Percentiles rank a stretch among this genome's conserved stretches.
Conservation (phyloP, 108 stramenopile genomes). For the Cylindrotheca fusiformis region DNA sequence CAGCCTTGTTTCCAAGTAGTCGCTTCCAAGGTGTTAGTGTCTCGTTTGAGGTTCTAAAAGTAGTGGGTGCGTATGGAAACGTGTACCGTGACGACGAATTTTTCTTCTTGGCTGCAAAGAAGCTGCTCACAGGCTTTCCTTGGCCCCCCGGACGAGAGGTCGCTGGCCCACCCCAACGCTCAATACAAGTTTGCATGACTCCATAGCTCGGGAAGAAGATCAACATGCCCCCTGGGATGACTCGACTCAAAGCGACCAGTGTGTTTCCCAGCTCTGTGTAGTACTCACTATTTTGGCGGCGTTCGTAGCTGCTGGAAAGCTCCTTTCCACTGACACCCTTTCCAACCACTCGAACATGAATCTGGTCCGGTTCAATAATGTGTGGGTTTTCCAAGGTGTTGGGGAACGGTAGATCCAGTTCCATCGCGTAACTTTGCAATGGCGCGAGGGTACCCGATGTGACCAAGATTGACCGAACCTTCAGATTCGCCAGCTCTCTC, state of each 20-base stretch:
- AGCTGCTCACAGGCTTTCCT: slow-evolving; percentile 23
- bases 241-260: slow-evolving; percentile 66
- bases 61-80: slow-evolving; percentile 31
- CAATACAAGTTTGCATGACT: slow-evolving; percentile 80
- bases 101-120: slow-evolving; percentile 51
- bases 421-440: slow-evolving; percentile 83
- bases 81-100: slow-evolving; percentile 29
- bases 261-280: slow-evolving; percentile 90
- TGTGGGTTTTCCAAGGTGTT: slow-evolving; percentile 91
- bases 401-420: slow-evolving; percentile 89
- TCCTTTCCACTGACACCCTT: slow-evolving; percentile 77
- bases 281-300: slow-evolving; percentile 85
- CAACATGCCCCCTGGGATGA: slow-evolving; percentile 92
- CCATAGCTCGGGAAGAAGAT: slow-evolving; percentile 97
- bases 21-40: slow-evolving; percentile 70
- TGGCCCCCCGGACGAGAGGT: slow-evolving; percentile 19
- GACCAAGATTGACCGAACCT: slow-evolving; percentile 86
- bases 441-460: slow-evolving; percentile 97
- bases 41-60: slow-evolving; percentile 9
- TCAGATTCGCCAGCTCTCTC: slow-evolving; percentile 78
- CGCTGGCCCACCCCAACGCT: slow-evolving; percentile 75
- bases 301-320: slow-evolving; percentile 81
- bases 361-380: slow-evolving; percentile 85
- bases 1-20: slow-evolving; percentile 61
- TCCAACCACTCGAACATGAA: slow-evolving; percentile 83